Evolutionary conservation across 306 rosid species (phyloP), one percentile per base, ranked within the genome.

Genomic region (Fragaria nilgerrensis): DNA sequence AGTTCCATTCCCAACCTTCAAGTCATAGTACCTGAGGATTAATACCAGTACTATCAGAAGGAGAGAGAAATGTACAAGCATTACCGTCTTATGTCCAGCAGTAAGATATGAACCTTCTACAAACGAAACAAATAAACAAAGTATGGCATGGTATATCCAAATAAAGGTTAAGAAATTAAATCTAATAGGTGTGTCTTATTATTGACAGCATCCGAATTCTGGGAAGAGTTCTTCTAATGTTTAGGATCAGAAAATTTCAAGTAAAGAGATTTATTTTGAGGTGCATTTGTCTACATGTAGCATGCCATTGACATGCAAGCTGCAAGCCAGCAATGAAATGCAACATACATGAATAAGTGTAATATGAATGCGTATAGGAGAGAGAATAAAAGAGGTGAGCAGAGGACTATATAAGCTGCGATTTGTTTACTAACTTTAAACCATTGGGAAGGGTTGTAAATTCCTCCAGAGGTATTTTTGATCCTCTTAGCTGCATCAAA

Each of bases 401-500:
- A 78, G 69, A 80, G 36, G 61, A 77, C 25, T 29, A 65, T 55
- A 10, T 70, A 47, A 66, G 50, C 48, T 23, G 61, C 58, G 70
- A 79, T 14, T 49, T 61, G 70, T 44, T 74, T 80, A 87, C 97
- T 92, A 79, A 94, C 98, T 92, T 94, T 71, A 94, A 81, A 78
- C 98, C 98, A 85, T 74, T 94, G 27, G 97, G 95, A 59, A 94
- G 92, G 64, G 93, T 87, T 83, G 77, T 92, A 79, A 55, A 94
- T 87, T 94, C 98, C 84, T 88, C 90, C 79, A 90, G 96, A 41
- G 98, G 96, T 89, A 94, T 71, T 89, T 94, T 94, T 5, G 91
- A 83, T 73, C 88, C 92, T 84, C 92, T 79, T 48, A 88, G 79
- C 92, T 88, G 92, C 82, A 77, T 70, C 74, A 82, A 66, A 61